These are phyloP conservation scores for Cutaneotrichosporon sp. DNA, from an alignment of 1,284 basidiomycete species.

Conservation along the genomic window DNA sequence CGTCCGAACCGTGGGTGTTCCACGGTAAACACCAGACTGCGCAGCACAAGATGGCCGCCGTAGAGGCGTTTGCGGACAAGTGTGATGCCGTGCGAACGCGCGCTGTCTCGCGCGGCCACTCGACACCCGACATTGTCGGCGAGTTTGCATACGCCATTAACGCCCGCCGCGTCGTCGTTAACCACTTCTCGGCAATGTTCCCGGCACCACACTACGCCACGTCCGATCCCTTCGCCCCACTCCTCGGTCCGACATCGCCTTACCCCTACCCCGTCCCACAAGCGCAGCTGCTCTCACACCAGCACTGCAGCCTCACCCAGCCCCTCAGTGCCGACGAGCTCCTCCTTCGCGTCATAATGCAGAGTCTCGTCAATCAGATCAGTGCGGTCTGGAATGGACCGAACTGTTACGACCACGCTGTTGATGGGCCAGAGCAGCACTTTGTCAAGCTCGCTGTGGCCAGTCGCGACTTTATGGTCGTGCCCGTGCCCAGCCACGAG, in stretches of 20 bases:
- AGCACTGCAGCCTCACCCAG: conserved; percentile 8
- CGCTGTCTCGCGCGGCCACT: conserved; percentile 67
- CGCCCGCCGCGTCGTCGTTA: conserved; percentile 66
- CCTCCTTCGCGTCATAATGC: conserved; percentile 49
- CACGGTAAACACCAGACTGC: conserved; percentile 10
- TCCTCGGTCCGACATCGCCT: conserved; percentile 46
- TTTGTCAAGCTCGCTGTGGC: conserved; percentile 54
- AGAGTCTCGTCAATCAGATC: conserved; percentile 42
- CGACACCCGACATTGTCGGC: conserved; percentile 75
- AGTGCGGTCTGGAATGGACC: conserved; percentile 38
- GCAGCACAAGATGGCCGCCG: conserved; percentile 50
- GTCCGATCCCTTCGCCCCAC: conserved; percentile 47
- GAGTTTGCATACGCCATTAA: conserved; percentile 63
- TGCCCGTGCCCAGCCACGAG: conserved; percentile 53
- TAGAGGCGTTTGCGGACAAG: conserved; percentile 40
- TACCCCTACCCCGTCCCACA: conserved; percentile 31
- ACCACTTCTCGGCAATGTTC: conserved; percentile 71
- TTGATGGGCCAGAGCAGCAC: conserved; percentile 59
- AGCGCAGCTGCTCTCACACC: neutral
- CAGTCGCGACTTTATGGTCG: conserved; percentile 63
- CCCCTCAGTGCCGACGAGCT: conserved; percentile 38
- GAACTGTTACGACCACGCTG: conserved; percentile 1
- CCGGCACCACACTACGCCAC: conserved; percentile 31
- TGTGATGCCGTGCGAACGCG: conserved; percentile 55
- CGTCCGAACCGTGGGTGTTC: conserved; percentile 13